Base-by-base conservation (phyloP, 495 filamentous ascomycete species). In the Aspergillus sclerotioniger region DNA sequence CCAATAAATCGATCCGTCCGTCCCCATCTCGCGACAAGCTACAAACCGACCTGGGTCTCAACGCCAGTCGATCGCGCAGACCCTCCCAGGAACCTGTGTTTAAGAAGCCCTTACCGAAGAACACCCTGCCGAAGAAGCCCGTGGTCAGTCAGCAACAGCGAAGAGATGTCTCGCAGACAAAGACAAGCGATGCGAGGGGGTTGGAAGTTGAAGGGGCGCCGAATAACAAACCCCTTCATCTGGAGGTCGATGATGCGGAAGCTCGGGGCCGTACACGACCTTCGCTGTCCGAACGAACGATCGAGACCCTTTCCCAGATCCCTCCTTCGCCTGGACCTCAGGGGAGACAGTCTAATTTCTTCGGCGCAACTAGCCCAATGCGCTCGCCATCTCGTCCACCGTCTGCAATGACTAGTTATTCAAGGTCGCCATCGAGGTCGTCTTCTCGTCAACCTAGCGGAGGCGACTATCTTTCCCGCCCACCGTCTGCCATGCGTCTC, bases 281-380 rank as follows among this genome's bases (percentile, higher is more conserved):
- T 20, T 90, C 87, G 1, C 69, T 90, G 20, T 87, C 85, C 13
- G 87, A 90, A 50, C 74, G 87, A 41, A 88, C 87, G 10, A 83
- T 88, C 33, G 86, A 88, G 59, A 88, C 84, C 0, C 69, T 90
- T 12, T 76, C 87, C 29, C 76, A 80, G 47, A 78, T 90, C 19
- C 83, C 87, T 3, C 78, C 85, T 2, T 88, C 87, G 16, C 87
- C 87, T 8, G 81, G 77, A 2, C 72, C 81, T n/a, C 66, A 68
- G 9, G 73, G 78, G 57, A 72, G 84, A 56, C 73, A 74, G 55
- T 87, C 85, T 9, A 84, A 78, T 62, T 87, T 90, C 69, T 89
- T 84, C 67, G 76, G 74, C 53, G 68, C 76, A 12, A 74, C 82
- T 49, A 84, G 80, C 58, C 81, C 83, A 10, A 81, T 82, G 67